phyloP scores from a whole-genome alignment of 352 stramenopile species.

The Globisporangium alternatum region DNA sequence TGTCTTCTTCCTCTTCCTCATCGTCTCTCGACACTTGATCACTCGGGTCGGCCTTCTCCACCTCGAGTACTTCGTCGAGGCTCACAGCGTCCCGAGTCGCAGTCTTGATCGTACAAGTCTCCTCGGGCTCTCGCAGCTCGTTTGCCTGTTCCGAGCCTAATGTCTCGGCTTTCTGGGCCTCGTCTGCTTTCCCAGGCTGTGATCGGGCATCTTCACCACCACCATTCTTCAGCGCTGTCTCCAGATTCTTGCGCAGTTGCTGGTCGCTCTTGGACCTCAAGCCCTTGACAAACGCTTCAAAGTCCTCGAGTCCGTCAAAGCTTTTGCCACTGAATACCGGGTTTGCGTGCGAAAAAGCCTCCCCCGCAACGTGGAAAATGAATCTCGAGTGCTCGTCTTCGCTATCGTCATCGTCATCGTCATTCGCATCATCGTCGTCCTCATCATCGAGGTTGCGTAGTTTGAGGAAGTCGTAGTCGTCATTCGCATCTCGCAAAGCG shows the following conservation, averaged over 20 bases:
- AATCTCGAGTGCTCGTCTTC: slow-evolving; percentile 26
- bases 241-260: background rate
- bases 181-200: background rate
- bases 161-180: background rate
- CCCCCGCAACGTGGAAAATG: slow-evolving; percentile 48
- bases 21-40: too few species aligned
- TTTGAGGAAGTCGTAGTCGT: slow-evolving; percentile 19
- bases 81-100: background rate
- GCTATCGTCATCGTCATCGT: slow-evolving; percentile 29
- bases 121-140: slow-evolving; percentile 17
- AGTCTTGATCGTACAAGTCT: slow-evolving; percentile 4
- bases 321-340: slow-evolving; percentile 39
- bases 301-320: slow-evolving; percentile 47
- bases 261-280: slow-evolving; percentile 22
- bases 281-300: slow-evolving; percentile 49
- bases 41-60: too few species aligned
- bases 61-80: too few species aligned
- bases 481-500: slow-evolving; percentile 26
- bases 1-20: slow-evolving; percentile 2
- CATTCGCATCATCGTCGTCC: slow-evolving; percentile 20
- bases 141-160: too few species aligned
- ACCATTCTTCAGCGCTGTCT: background rate
- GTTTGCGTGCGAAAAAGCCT: slow-evolving; percentile 57
- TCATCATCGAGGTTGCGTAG: slow-evolving; percentile 18
- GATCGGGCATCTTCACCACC: background rate